Base-by-base conservation (phyloP, 805 yeast species). In the Candida multigemmis region DNA sequence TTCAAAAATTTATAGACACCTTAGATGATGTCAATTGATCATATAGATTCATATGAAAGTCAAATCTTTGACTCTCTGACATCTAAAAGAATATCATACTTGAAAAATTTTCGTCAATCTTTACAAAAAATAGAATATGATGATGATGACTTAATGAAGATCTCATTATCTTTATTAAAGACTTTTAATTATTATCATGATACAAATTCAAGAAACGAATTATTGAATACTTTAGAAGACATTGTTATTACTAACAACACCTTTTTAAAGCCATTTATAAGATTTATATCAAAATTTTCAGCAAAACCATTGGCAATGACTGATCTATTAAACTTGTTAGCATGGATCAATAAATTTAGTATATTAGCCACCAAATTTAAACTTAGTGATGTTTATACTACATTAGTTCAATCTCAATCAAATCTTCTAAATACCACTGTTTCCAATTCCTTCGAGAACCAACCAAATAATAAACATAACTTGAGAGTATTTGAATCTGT, bases 261-360 rank as follows among this genome's bases (percentile, higher is more conserved):
- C n/a, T 51, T 56, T 31, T 42, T 54, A 41, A 37, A 46, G 12
- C 52, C 45, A 7, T 64, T 65, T 28, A 35, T 48, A 15, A 57
- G 53, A 18, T 71, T 58, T 38, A 55, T 74, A 22, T 30, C 47
- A 12, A 35, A 36, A 7, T 17, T 33, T 14, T 20, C 33, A n/a
- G 16, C 21, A 8, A 24, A 26, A 10, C 23, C 36, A 16, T 57
- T 67, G 32, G 80, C 89, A 1, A 46, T 67, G 4, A 56, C 71
- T 2, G 83, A 74, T 46, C 56, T 75, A 33, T 45, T 74, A 36
- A 65, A 77, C 16, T 48, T 80, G 14, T 53, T 80, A 21, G 60
- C 62, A 11, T 80, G 87, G 86, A 50, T 61, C 24, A 60, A 64
- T 45, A 46, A 25, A 41, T 71, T 46, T 23, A 55, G 14, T 34